Conservation (phyloP, 1,139 yeast species). For the Taphrina sp. region DNA sequence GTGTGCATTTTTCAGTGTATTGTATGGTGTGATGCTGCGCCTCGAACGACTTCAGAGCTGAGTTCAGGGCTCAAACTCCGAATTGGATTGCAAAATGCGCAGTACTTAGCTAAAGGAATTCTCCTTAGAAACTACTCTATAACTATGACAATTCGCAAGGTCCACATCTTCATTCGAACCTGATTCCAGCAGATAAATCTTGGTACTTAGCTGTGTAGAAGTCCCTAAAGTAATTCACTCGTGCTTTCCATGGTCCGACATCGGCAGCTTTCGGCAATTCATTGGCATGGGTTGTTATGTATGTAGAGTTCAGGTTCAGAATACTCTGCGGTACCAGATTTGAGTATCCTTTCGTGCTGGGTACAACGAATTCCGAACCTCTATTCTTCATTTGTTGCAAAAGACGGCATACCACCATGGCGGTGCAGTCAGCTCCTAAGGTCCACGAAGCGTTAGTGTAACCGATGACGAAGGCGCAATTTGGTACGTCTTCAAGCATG, state of each 20-base stretch:
- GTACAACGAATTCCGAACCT: neutral
- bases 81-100: too few species aligned
- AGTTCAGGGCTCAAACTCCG: too few species aligned
- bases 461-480: slow-evolving; percentile 14
- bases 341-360: slow-evolving; percentile 2
- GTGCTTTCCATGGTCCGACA: slow-evolving; percentile 23
- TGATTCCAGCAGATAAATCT: slow-evolving; percentile 2
- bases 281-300: neutral
- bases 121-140: too few species aligned
- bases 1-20: too few species aligned
- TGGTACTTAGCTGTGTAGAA: slow-evolving; percentile 10
- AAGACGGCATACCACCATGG: slow-evolving; percentile 25
- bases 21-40: too few species aligned
- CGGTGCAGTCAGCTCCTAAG: slow-evolving; percentile 29
- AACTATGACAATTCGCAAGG: too few species aligned
- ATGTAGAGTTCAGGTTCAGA: slow-evolving; percentile 21
- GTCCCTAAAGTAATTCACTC: slow-evolving; percentile 21
- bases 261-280: slow-evolving; percentile 21
- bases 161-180: neutral
- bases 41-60: too few species aligned
- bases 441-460: slow-evolving; percentile 29
- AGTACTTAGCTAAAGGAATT: too few species aligned
- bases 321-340: slow-evolving; percentile 3
- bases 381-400: slow-evolving; percentile 2
- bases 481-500: slow-evolving; percentile 23